Percentiles rank a stretch among this genome's conserved stretches.
These are phyloP conservation scores for Psidium guajava DNA, from an alignment of 345 rosid genomes.

Conservation along the genomic window DNA sequence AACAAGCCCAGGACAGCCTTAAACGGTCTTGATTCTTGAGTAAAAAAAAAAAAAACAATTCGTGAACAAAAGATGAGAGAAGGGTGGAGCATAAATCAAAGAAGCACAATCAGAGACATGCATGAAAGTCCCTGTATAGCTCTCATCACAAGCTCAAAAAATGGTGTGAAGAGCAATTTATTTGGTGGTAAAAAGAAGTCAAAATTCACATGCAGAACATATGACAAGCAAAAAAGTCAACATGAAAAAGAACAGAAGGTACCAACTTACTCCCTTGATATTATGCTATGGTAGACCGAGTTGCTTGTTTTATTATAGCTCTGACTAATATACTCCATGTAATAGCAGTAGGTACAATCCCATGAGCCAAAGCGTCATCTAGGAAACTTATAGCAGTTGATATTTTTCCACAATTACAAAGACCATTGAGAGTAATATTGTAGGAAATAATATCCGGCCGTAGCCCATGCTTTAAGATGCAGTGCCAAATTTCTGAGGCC, in stretches of 20 bases:
- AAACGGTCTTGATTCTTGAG: background rate
- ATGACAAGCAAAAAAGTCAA: background rate
- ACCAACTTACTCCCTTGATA: background rate
- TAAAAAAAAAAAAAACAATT: background rate
- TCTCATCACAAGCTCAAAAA: background rate
- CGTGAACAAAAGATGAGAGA: background rate
- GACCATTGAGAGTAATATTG: slow-evolving; percentile 63
- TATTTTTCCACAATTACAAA: slow-evolving; percentile 56
- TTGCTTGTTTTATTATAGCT: slow-evolving; percentile 34
- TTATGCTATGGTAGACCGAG: background rate
- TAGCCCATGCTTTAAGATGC: slow-evolving; percentile 38
- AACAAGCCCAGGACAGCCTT: background rate
- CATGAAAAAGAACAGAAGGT: background rate
- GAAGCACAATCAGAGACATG: background rate
- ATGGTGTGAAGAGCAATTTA: background rate
- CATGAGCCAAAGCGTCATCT: slow-evolving; percentile 54
- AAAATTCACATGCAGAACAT: background rate
- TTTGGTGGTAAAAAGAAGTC: background rate
- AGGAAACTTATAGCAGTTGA: slow-evolving; percentile 49
- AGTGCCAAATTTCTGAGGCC: slow-evolving; percentile 58
- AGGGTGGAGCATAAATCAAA: background rate
- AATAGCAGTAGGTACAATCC: slow-evolving; percentile 44
- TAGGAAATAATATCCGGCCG: slow-evolving; percentile 75
- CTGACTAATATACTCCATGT: slow-evolving; percentile 83
- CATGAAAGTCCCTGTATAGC: background rate